phyloP scores from a whole-genome alignment of 2,329 filamentous ascomycete genomes.

The Cadophora gregata region DNA sequence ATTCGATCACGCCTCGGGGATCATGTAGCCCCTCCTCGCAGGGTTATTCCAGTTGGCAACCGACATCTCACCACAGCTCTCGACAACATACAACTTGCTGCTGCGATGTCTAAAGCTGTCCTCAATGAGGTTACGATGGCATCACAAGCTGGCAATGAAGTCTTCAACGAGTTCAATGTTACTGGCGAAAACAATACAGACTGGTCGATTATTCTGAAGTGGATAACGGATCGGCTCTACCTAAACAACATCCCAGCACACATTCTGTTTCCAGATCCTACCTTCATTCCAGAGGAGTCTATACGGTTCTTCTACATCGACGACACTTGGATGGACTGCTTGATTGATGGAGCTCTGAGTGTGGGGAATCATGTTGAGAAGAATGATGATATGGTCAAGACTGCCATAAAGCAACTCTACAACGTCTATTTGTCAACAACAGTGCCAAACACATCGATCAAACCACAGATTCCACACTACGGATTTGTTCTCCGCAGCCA shows the following conservation, averaged over 20 bases:
- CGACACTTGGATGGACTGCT: constrained; percentile 49
- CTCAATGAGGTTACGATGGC: not conserved
- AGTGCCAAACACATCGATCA: constrained; percentile 9
- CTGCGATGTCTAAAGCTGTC: constrained; percentile 5
- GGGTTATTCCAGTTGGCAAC: not conserved
- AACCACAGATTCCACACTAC: constrained; percentile 46
- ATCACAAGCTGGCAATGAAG: not conserved
- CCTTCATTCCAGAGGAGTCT: constrained; percentile 23
- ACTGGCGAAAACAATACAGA: constrained; percentile 41
- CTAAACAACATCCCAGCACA: constrained; percentile 49
- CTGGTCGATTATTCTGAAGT: constrained; percentile 47
- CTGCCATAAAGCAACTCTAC: constrained; percentile 43
- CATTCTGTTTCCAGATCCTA: constrained; percentile 49
- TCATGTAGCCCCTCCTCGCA: not conserved
- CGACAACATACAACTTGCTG: not conserved
- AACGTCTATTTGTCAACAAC: constrained; percentile 44
- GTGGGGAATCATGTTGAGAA: constrained; percentile 48
- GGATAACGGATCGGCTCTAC: constrained; percentile 48
- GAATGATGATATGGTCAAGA: constrained; percentile 41
- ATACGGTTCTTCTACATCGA: constrained; percentile 55
- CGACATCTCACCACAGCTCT: not conserved
- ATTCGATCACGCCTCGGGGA: not conserved
- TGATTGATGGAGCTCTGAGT: constrained; percentile 52
- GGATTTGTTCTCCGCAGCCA: constrained; percentile 49
- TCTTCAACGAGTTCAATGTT: constrained; percentile 18